Percentiles rank a stretch among this genome's conserved stretches.
Evolutionary conservation across 257 asterid genomes (phyloP).

Genomic region (Solanum bulbocastanum): DNA sequence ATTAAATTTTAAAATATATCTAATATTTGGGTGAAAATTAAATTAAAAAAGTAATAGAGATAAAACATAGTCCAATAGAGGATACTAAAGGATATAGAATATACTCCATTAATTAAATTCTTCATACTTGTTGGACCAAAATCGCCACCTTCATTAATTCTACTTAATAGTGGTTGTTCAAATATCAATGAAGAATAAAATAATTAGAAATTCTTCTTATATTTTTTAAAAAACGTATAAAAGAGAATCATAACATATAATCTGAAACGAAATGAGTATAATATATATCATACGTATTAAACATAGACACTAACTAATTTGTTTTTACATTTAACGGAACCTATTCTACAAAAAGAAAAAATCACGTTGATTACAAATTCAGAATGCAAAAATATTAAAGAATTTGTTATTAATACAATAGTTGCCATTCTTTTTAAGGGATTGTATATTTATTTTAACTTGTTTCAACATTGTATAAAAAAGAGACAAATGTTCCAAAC

Average conservation of each 20-base stretch:
- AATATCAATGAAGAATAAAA: too few relatives aligned
- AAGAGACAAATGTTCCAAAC: neutral
- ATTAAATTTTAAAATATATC: too few relatives aligned
- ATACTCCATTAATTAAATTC: neutral
- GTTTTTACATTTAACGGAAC: neutral
- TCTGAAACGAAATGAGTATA: too few relatives aligned
- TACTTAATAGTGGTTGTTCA: neutral
- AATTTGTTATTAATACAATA: neutral
- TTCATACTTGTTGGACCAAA: neutral
- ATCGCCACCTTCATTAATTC: neutral
- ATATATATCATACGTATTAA: neutral
- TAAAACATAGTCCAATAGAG: too few relatives aligned
- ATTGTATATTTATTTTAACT: neutral
- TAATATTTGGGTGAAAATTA: too few relatives aligned
- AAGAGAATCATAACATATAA: too few relatives aligned
- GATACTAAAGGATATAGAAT: too few relatives aligned
- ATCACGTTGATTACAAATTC: neutral
- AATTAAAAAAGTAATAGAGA: too few relatives aligned
- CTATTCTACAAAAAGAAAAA: neutral
- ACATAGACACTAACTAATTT: neutral
- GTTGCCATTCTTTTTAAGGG: neutral
- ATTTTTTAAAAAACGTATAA: too few relatives aligned
- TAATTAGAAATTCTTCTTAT: too few relatives aligned
- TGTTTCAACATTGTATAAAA: neutral
- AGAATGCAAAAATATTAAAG: neutral